These are phyloP conservation scores for Knufia petricola DNA, from an alignment of 2,329 filamentous ascomycete genomes.

Conservation along the genomic window DNA sequence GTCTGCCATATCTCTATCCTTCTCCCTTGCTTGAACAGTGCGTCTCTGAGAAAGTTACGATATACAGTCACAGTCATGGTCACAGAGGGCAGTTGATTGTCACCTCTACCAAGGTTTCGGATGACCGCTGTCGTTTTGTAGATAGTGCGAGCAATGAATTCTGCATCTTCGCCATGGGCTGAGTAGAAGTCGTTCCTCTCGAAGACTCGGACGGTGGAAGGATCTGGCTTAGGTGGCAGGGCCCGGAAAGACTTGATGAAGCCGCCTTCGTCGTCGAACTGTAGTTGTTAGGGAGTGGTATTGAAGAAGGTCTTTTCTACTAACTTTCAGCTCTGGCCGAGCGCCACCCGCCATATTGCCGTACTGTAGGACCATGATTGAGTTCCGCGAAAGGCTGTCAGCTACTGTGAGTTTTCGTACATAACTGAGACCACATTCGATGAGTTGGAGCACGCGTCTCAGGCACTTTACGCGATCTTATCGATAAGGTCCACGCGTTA, in stretches of 20 bases:
- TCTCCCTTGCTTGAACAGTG: slow-evolving; percentile 83
- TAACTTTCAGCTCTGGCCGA: slow-evolving; percentile 61
- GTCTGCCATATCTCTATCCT: slow-evolving; percentile 84
- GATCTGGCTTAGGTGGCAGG: slow-evolving; percentile 59
- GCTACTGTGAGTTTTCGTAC: too few species aligned
- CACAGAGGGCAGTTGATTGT: slow-evolving; percentile 81
- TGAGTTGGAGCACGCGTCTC: not conserved
- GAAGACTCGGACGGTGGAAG: slow-evolving; percentile 67
- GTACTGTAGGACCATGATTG: not conserved
- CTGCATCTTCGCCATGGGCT: slow-evolving; percentile 41
- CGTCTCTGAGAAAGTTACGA: slow-evolving; percentile 88
- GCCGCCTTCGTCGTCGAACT: slow-evolving; percentile 93
- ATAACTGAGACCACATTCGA: too few species aligned
- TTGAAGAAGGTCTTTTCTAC: slow-evolving; percentile 4
- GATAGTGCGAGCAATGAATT: slow-evolving; percentile 52
- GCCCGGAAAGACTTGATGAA: slow-evolving; percentile 95
- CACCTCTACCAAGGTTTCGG: slow-evolving; percentile 73
- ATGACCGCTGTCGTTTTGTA: slow-evolving; percentile 98
- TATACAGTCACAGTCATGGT: slow-evolving; percentile 94
- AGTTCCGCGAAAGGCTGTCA: not conserved
- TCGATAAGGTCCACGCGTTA: not conserved
- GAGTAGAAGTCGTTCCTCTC: slow-evolving; percentile 94
- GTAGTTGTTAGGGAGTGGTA: slow-evolving; percentile 10
- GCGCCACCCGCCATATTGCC: slow-evolving; percentile 57
- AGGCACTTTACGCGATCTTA: not conserved